Percentiles rank a stretch among this genome's conserved stretches.
These are phyloP conservation scores for Silene latifolia DNA, from an alignment of 148 eudicot species.

Conservation along the genomic window DNA sequence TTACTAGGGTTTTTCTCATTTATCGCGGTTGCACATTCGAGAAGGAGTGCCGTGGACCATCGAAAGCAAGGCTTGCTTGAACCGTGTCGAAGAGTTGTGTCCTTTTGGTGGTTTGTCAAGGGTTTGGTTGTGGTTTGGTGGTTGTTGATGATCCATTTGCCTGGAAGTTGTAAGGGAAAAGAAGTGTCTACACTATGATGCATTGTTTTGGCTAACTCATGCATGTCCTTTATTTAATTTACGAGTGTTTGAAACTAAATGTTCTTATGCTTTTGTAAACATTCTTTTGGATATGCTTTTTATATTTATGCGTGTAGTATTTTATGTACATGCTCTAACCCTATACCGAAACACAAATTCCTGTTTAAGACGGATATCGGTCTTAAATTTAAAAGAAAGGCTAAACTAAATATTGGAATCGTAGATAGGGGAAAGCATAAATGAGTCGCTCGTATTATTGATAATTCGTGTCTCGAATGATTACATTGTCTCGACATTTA, in stretches of 20 bases:
- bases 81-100: background rate
- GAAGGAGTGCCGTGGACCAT: conserved; percentile 21
- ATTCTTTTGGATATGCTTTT: conserved; percentile 18
- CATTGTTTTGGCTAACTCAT: conserved; percentile 15
- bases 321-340: background rate
- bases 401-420: too few species aligned
- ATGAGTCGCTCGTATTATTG: too few species aligned
- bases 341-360: background rate
- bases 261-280: background rate
- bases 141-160: conserved; percentile 14
- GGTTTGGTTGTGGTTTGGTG: conserved; percentile 25
- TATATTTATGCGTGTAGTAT: background rate
- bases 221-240: conserved; percentile 15
- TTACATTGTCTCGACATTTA: too few species aligned
- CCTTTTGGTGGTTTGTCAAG: background rate
- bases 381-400: too few species aligned
- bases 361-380: background rate
- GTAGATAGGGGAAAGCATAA: too few species aligned
- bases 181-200: conserved; percentile 22
- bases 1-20: conserved; percentile 16
- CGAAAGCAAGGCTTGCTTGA: background rate
- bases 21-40: conserved; percentile 28
- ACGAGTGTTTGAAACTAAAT: background rate
- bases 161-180: conserved; percentile 26
- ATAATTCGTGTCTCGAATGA: too few species aligned